Conservation (phyloP, 2,329 filamentous ascomycete genomes). For the Ceratocystis huliohia region DNA sequence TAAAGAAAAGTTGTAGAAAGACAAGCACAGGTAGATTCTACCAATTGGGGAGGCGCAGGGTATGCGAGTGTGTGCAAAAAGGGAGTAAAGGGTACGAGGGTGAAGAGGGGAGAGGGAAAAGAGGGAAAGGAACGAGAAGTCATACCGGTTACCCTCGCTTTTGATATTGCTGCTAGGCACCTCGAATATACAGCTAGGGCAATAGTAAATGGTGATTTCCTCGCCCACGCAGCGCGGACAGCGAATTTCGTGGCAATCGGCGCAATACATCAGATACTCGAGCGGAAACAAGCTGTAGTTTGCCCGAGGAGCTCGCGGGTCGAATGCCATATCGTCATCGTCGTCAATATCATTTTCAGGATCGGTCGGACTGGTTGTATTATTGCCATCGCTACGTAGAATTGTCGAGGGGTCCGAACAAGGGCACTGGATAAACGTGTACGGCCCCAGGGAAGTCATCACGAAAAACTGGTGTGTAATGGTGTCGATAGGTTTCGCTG, state of each 20-base stretch:
- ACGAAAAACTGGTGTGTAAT: neutral
- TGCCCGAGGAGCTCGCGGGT: conserved; percentile 70
- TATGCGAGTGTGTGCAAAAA: neutral
- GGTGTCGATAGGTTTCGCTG: conserved; percentile 33
- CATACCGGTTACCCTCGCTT: conserved; percentile 81
- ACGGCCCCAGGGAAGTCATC: conserved; percentile 31
- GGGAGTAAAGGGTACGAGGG: neutral
- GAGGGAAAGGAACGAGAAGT: conserved; percentile 19
- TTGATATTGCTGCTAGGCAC: conserved; percentile 87
- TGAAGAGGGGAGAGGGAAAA: neutral
- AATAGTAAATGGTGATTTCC: conserved; percentile 91
- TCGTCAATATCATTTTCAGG: conserved; percentile 30
- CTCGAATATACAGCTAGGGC: conserved; percentile 89
- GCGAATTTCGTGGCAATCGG: conserved; percentile 92
- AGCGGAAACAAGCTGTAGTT: conserved; percentile 89
- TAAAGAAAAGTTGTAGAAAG: neutral
- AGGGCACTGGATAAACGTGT: conserved; percentile 55
- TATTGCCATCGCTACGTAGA: conserved; percentile 21
- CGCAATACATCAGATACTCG: conserved; percentile 89
- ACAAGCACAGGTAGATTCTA: neutral
- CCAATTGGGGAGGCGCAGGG: neutral
- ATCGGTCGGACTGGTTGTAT: conserved; percentile 16
- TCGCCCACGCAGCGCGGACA: conserved; percentile 86
- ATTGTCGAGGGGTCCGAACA: conserved; percentile 40
- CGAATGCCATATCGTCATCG: conserved; percentile 68